These are phyloP conservation scores for Micromonas pusilla DNA, from an alignment of 139 green algal genomes.

Conservation along the genomic window DNA sequence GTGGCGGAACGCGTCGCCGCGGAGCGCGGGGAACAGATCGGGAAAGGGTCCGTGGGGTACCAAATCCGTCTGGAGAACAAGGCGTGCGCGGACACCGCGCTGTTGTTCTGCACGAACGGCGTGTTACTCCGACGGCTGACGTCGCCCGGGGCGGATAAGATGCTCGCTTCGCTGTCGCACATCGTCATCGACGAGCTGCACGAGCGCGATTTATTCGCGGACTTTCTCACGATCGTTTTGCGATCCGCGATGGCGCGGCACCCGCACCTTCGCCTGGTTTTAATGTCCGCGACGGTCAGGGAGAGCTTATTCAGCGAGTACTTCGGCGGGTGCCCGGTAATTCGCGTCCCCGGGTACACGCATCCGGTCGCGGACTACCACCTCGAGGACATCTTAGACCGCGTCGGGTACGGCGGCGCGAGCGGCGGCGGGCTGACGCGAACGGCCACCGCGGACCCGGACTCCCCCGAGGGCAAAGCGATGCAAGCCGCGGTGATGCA, in stretches of 20 bases:
- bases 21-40: conserved; percentile 41
- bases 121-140: conserved; percentile 44
- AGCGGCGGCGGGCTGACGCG: neutral
- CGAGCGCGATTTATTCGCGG: conserved; percentile 49
- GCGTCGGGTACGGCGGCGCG: conserved; percentile 31
- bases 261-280: conserved; percentile 56
- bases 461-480: neutral
- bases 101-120: conserved; percentile 63
- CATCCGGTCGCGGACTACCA: conserved; percentile 82
- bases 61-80: conserved; percentile 44
- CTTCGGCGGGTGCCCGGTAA: conserved; percentile 48
- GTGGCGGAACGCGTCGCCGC: conserved; percentile 44
- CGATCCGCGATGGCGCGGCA: conserved; percentile 8
- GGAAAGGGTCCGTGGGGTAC: conserved; percentile 40
- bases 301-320: conserved; percentile 79
- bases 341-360: conserved; percentile 91
- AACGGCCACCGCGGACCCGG: neutral
- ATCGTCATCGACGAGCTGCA: conserved; percentile 75
- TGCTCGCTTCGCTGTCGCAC: conserved; percentile 43
- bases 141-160: neutral
- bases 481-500: conserved; percentile 11
- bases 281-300: conserved; percentile 93
- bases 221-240: conserved; percentile 38
- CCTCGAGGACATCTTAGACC: conserved; percentile 72
- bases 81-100: conserved; percentile 2